Evolutionary conservation across 2,329 filamentous ascomycete genomes (phyloP).

Genomic region (Lecanoromycetidae sp.): DNA sequence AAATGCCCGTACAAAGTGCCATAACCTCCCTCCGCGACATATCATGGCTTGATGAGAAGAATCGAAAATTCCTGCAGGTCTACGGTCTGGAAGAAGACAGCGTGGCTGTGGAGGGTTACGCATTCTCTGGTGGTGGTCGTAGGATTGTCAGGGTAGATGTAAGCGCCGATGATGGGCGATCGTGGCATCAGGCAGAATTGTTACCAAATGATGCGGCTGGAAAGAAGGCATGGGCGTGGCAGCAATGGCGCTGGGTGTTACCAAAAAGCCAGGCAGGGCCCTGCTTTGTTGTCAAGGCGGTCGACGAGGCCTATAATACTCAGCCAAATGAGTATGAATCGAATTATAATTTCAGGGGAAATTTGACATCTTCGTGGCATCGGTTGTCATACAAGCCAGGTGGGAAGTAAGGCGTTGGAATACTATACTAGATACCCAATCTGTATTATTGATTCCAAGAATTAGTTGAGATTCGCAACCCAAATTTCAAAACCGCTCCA

Average conservation of each 20-base stretch:
- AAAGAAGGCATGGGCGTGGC: constrained; percentile 50
- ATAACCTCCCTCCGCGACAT: constrained; percentile 73
- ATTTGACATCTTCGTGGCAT: constrained; percentile 30
- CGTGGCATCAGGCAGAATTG: constrained; percentile 58
- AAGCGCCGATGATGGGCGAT: constrained; percentile 67
- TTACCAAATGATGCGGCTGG: constrained; percentile 50
- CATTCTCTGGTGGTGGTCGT: constrained; percentile 74
- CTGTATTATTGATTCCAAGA: too few relatives aligned
- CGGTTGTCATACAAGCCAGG: constrained; percentile 33
- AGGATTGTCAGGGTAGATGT: constrained; percentile 71
- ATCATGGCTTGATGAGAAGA: constrained; percentile 81
- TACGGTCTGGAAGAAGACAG: constrained; percentile 19
- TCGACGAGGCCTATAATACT: constrained; percentile 51
- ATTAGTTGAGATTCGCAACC: too few relatives aligned
- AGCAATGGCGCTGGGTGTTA: constrained; percentile 54
- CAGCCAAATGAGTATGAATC: constrained; percentile 44
- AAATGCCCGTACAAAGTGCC: constrained; percentile 57
- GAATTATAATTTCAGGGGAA: constrained; percentile 38
- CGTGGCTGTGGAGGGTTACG: constrained; percentile 59
- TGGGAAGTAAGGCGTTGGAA: not conserved
- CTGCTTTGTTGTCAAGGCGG: constrained; percentile 49
- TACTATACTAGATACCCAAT: too few relatives aligned
- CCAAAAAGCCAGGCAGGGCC: constrained; percentile 49
- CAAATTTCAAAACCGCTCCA: too few relatives aligned
- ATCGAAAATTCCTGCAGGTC: constrained; percentile 39